Percentiles rank a stretch among this genome's conserved stretches.
Evolutionary conservation across 2,329 filamentous ascomycete species (phyloP).

Genomic region (Stemphylium lycopersici): DNA sequence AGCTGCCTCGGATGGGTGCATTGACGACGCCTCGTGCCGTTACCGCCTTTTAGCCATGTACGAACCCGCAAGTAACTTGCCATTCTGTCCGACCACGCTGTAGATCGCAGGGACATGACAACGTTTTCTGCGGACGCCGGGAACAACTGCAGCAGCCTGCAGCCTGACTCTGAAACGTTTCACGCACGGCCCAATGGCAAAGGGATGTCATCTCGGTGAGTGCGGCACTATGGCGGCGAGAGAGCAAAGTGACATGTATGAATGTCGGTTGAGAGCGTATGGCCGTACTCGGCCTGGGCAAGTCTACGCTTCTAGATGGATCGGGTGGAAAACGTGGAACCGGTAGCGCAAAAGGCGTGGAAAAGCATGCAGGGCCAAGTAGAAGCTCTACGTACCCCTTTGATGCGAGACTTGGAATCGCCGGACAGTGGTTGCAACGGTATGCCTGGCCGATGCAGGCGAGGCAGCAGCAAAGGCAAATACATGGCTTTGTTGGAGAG

Average conservation of each 20-base stretch:
- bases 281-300: no score
- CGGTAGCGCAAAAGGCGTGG: no score
- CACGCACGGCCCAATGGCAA: conserved; percentile 1
- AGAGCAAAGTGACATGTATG: no score
- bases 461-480: neutral
- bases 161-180: conserved; percentile 2
- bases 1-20: neutral
- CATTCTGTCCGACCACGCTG: conserved; percentile 8
- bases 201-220: neutral
- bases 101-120: conserved; percentile 1
- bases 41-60: neutral
- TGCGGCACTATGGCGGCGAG: neutral
- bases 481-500: neutral
- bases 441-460: neutral
- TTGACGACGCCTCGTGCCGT: conserved; percentile 2
- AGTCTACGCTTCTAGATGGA: no score
- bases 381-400: no score
- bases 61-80: neutral
- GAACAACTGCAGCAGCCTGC: neutral
- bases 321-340: no score
- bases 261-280: no score
- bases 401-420: no score
- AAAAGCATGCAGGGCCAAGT: no score
- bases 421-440: neutral
- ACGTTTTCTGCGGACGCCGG: neutral